These are phyloP conservation scores for Cercospora sesami DNA, from an alignment of 2,329 filamentous ascomycete species.

Conservation along the genomic window DNA sequence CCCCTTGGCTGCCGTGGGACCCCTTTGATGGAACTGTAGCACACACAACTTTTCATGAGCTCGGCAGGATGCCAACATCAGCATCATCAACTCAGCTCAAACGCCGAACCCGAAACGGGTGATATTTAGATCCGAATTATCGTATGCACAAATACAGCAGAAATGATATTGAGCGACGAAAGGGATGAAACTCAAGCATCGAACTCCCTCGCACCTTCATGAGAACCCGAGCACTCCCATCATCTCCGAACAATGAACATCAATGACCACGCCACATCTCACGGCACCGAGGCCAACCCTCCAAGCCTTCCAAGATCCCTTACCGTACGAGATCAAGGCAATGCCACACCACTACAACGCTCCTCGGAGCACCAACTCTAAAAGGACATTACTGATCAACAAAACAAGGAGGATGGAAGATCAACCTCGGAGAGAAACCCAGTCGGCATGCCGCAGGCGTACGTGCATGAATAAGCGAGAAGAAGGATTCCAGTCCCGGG, in stretches of 20 bases:
- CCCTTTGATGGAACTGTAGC: too few relatives aligned
- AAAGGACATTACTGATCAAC: not conserved
- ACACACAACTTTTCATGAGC: too few relatives aligned
- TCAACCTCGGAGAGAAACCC: not conserved
- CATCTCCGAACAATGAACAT: not conserved
- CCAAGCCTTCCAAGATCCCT: not conserved
- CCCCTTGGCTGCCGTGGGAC: too few relatives aligned
- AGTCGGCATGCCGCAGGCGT: not conserved
- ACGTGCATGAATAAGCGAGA: not conserved
- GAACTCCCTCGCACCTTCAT: not conserved
- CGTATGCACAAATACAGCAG: not conserved
- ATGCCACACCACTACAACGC: not conserved
- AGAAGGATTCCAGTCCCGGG: not conserved
- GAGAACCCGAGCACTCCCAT: not conserved
- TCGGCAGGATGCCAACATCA: too few relatives aligned
- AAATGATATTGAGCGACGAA: not conserved
- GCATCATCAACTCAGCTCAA: too few relatives aligned
- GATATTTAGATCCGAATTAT: not conserved
- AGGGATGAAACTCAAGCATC: not conserved
- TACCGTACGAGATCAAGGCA: not conserved
- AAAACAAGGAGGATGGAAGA: not conserved
- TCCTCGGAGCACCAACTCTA: not conserved
- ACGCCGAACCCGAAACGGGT: too few relatives aligned
- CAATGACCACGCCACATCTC: not conserved
- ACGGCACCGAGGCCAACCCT: not conserved